Percentiles rank a stretch among this genome's conserved stretches.
Evolutionary conservation across 2,329 filamentous ascomycete species (phyloP).

Genomic region (Talaromyces atroroseus): DNA sequence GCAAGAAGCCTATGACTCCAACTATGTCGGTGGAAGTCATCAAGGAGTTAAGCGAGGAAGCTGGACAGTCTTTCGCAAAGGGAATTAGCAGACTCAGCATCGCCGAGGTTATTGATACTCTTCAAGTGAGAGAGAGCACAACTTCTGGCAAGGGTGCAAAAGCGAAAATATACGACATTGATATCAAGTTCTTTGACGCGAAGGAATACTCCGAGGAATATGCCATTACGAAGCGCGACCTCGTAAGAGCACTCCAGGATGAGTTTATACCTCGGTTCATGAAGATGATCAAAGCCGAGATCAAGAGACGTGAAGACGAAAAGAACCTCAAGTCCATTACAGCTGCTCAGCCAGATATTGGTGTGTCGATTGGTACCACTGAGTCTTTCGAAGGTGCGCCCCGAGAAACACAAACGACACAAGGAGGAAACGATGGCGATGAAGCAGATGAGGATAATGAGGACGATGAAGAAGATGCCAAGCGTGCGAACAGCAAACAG

Average conservation of each 20-base stretch:
- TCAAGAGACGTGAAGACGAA: slow-evolving; percentile 68
- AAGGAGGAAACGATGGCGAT: slow-evolving; percentile 56
- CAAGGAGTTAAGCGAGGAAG: slow-evolving; percentile 61
- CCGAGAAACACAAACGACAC: slow-evolving; percentile 46
- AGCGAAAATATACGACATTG: slow-evolving; percentile 80
- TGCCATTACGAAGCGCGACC: slow-evolving; percentile 71
- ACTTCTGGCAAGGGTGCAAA: slow-evolving; percentile 65
- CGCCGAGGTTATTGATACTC: slow-evolving; percentile 75
- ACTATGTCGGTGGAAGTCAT: slow-evolving; percentile 67
- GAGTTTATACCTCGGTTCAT: slow-evolving; percentile 71
- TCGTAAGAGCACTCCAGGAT: slow-evolving; percentile 71
- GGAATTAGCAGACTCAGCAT: slow-evolving; percentile 81
- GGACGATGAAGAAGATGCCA: slow-evolving; percentile 69
- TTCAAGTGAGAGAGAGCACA: slow-evolving; percentile 72
- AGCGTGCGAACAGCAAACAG: slow-evolving; percentile 54
- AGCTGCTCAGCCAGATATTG: slow-evolving; percentile 72
- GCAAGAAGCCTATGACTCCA: slow-evolving; percentile 80
- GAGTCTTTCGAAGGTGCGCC: slow-evolving; percentile 41
- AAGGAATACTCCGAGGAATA: slow-evolving; percentile 82
- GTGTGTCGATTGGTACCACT: slow-evolving; percentile 54
- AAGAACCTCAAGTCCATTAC: slow-evolving; percentile 52
- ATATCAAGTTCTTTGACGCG: slow-evolving; percentile 75
- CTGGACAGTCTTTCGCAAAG: slow-evolving; percentile 80
- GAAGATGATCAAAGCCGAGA: slow-evolving; percentile 65
- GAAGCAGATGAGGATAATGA: slow-evolving; percentile 63